Percentiles rank a stretch among this genome's conserved stretches.
Conservation (phyloP, 306 rosid genomes). For the Fragaria iinumae region DNA sequence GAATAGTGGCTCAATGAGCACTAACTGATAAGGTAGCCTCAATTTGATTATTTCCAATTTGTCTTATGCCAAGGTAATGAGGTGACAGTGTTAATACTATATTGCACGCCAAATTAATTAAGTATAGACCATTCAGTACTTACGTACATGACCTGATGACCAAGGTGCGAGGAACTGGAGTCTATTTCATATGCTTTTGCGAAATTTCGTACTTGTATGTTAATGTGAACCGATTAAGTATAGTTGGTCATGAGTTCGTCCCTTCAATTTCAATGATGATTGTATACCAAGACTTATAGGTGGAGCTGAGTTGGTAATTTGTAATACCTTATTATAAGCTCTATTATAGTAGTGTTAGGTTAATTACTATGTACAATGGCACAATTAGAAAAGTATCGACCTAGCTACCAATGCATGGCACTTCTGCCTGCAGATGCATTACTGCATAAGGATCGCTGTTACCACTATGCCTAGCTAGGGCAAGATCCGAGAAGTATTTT, state of each 20-base stretch:
- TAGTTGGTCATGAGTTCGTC: background rate
- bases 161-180: background rate
- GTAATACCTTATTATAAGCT: background rate
- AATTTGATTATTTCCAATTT: conserved; percentile 31
- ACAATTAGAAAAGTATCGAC: background rate
- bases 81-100: background rate
- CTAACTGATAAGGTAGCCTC: conserved; percentile 22
- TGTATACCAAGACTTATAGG: background rate
- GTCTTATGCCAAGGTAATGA: conserved; percentile 26
- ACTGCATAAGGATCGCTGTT: no score
- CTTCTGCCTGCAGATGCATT: background rate
- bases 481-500: background rate
- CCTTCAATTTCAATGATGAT: background rate
- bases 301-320: background rate
- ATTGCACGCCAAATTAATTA: background rate
- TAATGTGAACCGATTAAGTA: background rate
- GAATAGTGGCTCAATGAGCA: conserved; percentile 4
- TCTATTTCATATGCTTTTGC: background rate
- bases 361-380: no score
- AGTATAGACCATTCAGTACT: background rate
- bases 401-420: background rate
- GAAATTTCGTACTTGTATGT: background rate
- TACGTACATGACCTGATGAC: background rate
- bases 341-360: no score
- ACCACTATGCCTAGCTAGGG: no score